phyloP scores from a whole-genome alignment of 1,139 yeast species.

The Sugiyamaella pinicola region DNA sequence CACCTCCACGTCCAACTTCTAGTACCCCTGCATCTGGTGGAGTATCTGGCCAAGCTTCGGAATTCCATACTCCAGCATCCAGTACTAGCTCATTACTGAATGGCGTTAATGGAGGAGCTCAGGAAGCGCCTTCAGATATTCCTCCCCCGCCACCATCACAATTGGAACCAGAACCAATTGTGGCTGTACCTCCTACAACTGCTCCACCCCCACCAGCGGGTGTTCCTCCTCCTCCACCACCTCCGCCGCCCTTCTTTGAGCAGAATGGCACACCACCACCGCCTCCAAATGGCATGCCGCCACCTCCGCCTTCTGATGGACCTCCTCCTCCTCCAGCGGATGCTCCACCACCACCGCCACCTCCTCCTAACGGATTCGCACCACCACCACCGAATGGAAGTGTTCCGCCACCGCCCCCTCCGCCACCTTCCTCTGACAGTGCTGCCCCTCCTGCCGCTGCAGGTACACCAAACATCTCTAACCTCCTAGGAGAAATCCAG shows the following conservation, averaged over 20 bases:
- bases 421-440: conserved; percentile 39
- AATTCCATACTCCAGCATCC: conserved; percentile 24
- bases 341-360: conserved; percentile 25
- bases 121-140: background rate
- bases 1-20: conserved; percentile 32
- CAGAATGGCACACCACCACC: conserved; percentile 35
- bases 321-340: conserved; percentile 33
- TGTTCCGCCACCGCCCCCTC: conserved; percentile 43
- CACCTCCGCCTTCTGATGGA: conserved; percentile 31
- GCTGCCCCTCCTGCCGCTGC: conserved; percentile 39
- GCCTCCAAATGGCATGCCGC: conserved; percentile 27
- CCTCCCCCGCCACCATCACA: conserved; percentile 31
- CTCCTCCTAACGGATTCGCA: too few relatives aligned
- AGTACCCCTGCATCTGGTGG: conserved; percentile 26
- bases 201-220: conserved; percentile 34
- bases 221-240: conserved; percentile 40
- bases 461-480: conserved; percentile 48
- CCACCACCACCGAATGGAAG: conserved; percentile 33
- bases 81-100: conserved; percentile 22
- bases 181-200: too few relatives aligned
- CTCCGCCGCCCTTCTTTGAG: conserved; percentile 42
- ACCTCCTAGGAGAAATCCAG: conserved; percentile 59
- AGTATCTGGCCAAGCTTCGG: conserved; percentile 10
- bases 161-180: too few relatives aligned
- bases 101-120: conserved; percentile 14